phyloP scores from a whole-genome alignment of 106 monocot genomes.

The Ottelia alismoides region DNA sequence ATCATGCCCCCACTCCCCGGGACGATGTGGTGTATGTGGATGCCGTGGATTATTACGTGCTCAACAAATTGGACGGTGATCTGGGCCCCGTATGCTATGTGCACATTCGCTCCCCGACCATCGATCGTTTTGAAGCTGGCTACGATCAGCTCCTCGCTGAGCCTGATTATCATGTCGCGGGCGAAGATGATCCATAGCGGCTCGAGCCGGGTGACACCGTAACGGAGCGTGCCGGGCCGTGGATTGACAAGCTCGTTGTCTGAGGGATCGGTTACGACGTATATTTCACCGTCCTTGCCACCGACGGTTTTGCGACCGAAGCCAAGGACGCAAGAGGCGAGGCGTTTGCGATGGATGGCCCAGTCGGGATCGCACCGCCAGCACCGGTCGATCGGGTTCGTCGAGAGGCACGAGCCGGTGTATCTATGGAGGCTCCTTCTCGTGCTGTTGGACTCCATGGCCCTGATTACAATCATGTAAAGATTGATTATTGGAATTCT shows the following conservation, averaged over 20 bases:
- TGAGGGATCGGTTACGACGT: constrained; percentile 25
- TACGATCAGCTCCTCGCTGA: constrained; percentile 53
- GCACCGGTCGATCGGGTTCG: constrained; percentile 70
- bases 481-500: no score
- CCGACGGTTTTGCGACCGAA: constrained; percentile 21
- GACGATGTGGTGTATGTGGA: constrained; percentile 51
- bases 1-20: constrained; percentile 31
- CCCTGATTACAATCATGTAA: not conserved
- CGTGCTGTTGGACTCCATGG: constrained; percentile 10
- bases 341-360: constrained; percentile 30
- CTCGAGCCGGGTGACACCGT: constrained; percentile 28
- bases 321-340: constrained; percentile 36
- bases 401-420: constrained; percentile 18
- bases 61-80: constrained; percentile 53
- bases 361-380: constrained; percentile 44
- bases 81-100: constrained; percentile 41
- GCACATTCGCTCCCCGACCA: constrained; percentile 51
- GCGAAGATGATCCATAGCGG: constrained; percentile 74
- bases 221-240: constrained; percentile 30
- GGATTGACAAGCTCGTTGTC: constrained; percentile 27
- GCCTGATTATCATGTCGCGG: constrained; percentile 40
- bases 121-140: constrained; percentile 65
- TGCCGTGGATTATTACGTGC: constrained; percentile 55
- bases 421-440: constrained; percentile 8
- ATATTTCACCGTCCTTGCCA: constrained; percentile 18